phyloP scores from a whole-genome alignment of 257 asterid genomes.

The Capsicum pubescens region DNA sequence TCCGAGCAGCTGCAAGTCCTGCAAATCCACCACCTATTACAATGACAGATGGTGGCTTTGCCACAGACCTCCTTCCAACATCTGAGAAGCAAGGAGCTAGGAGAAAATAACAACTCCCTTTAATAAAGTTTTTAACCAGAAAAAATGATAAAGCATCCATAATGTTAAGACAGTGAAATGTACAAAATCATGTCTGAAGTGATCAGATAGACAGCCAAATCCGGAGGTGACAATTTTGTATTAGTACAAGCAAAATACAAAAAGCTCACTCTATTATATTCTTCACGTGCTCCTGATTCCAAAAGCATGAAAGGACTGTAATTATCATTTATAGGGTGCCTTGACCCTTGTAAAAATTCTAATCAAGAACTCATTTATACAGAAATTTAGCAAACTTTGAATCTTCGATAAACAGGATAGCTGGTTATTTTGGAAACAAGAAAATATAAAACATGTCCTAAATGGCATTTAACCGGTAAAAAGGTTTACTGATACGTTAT shows the following conservation, averaged over 20 bases:
- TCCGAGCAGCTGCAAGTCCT: conserved; percentile 87
- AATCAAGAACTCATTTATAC: neutral
- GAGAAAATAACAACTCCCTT: conserved; percentile 4
- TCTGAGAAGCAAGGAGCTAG: conserved; percentile 65
- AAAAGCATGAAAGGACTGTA: conserved; percentile 2
- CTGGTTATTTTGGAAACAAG: neutral
- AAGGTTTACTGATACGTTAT: neutral
- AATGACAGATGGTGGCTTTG: conserved; percentile 72
- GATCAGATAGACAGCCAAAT: conserved; percentile 19
- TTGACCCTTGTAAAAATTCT: neutral
- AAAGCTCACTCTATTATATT: neutral
- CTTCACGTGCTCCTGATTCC: neutral
- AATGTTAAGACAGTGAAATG: neutral
- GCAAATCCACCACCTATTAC: conserved; percentile 95
- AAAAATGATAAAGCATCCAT: neutral
- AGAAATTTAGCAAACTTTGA: neutral
- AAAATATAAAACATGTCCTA: neutral
- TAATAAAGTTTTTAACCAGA: neutral
- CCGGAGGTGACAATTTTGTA: neutral
- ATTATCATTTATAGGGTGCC: neutral
- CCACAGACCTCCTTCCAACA: conserved; percentile 46
- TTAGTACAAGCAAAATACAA: neutral
- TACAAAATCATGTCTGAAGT: neutral
- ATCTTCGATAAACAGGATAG: conserved; percentile 1
- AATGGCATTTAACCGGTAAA: neutral